Percentiles rank a stretch among this genome's conserved stretches.
Evolutionary conservation across 83 land plant species (phyloP).

Genomic region (Diphasiastrum complanatum): DNA sequence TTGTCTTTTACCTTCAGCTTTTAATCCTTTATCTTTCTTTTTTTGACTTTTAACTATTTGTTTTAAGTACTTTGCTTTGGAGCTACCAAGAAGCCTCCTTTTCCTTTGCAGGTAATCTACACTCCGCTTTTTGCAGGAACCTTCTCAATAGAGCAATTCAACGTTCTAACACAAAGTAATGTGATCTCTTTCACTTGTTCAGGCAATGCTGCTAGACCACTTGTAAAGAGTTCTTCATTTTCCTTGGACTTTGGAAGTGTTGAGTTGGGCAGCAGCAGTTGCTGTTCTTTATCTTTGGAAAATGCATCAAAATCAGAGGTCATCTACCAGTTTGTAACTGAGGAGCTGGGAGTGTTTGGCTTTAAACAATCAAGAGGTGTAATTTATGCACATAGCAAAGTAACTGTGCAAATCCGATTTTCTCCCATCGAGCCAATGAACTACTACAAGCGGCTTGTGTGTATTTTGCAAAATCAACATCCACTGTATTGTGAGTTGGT

Average conservation of each 20-base stretch:
- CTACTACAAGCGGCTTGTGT: slow-evolving; percentile 31
- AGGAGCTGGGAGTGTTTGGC: slow-evolving; percentile 17
- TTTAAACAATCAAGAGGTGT: slow-evolving; percentile 10
- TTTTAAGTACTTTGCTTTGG: no score
- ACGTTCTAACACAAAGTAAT: slow-evolving; percentile 23
- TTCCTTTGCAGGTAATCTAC: slow-evolving; percentile 29
- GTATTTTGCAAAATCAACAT: slow-evolving; percentile 24
- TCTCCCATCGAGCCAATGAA: slow-evolving; percentile 19
- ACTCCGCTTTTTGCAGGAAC: slow-evolving; percentile 31
- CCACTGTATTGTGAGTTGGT: slow-evolving; percentile 32
- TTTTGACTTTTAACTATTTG: no score
- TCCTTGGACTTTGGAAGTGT: slow-evolving; percentile 33
- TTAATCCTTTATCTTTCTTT: no score
- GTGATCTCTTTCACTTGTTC: slow-evolving; percentile 29
- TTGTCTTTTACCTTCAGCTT: no score
- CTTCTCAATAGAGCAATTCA: slow-evolving; percentile 29
- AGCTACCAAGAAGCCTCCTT: slow-evolving; percentile 27
- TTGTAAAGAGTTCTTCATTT: slow-evolving; percentile 21
- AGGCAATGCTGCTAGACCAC: slow-evolving; percentile 26
- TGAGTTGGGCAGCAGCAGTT: slow-evolving; percentile 20
- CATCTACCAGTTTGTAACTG: slow-evolving; percentile 24
- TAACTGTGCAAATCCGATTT: slow-evolving; percentile 20
- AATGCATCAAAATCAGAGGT: slow-evolving; percentile 24
- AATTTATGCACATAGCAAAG: slow-evolving; percentile 5
- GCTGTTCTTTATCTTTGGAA: slow-evolving; percentile 20